Conservation (phyloP, 441 rosid genomes). For the Erodium texanum region DNA sequence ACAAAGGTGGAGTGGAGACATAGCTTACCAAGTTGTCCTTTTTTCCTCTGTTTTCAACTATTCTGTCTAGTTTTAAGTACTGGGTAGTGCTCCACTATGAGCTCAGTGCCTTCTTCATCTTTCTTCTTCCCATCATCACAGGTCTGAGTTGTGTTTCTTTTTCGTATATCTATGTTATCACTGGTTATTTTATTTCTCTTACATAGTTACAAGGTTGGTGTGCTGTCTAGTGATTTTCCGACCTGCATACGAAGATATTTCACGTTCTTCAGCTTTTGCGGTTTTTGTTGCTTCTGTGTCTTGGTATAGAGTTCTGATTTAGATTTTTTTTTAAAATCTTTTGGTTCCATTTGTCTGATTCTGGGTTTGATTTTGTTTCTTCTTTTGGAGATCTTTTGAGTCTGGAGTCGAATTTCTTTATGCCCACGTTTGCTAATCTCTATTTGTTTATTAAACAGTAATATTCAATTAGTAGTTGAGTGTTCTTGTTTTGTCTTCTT, state of each 20-base stretch:
- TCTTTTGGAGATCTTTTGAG: background rate
- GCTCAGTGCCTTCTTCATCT: conserved; percentile 12
- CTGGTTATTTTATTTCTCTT: conserved; percentile 3
- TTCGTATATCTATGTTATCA: conserved; percentile 10
- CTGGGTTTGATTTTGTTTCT: background rate
- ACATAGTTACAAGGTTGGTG: too few species aligned
- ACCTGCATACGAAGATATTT: background rate
- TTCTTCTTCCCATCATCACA: conserved; percentile 1
- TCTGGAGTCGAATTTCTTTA: background rate
- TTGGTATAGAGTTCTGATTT: background rate
- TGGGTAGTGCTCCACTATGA: conserved; percentile 6
- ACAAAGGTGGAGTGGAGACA: conserved; percentile 8
- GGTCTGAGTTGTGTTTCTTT: background rate
- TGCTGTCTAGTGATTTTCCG: too few species aligned
- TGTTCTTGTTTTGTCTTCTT: conserved; percentile 8
- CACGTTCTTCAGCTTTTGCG: conserved; percentile 6
- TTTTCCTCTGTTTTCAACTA: conserved; percentile 21
- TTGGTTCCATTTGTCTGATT: background rate
- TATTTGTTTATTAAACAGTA: background rate
- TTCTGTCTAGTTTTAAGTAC: conserved; percentile 12
- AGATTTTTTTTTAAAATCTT: background rate
- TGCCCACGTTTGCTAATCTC: background rate
- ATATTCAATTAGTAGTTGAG: background rate
- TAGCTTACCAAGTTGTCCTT: conserved; percentile 18
- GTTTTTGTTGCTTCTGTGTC: too few species aligned